Evolutionary conservation across 1,284 basidiomycete species (phyloP).

Genomic region (Ustilago esculenta): DNA sequence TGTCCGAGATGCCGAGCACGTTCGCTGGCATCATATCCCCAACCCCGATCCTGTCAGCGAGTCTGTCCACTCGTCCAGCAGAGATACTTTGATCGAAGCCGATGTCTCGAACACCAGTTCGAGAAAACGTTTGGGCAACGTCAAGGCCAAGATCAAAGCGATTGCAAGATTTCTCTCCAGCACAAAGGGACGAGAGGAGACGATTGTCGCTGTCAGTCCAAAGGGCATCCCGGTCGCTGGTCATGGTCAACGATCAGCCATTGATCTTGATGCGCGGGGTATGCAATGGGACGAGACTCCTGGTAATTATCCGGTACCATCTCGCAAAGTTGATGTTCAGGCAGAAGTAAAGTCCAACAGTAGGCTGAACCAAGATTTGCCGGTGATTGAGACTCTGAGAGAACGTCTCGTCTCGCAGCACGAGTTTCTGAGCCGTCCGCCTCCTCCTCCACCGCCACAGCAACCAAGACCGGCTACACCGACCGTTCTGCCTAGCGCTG

Average conservation of each 20-base stretch:
- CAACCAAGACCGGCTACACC: neutral
- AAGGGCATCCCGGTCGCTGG: constrained; percentile 16
- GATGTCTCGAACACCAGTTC: constrained; percentile 4
- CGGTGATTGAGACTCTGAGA: constrained; percentile 11
- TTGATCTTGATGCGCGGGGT: too few relatives aligned
- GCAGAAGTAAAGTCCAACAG: neutral
- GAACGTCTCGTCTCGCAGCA: constrained; percentile 13
- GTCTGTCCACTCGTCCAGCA: constrained; percentile 6
- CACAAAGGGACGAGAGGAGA: constrained; percentile 3
- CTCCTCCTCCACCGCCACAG: constrained; percentile 8
- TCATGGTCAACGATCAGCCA: neutral
- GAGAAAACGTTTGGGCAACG: constrained; percentile 6
- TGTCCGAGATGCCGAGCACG: constrained; percentile 20
- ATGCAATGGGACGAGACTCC: too few relatives aligned
- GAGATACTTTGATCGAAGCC: constrained; percentile 17
- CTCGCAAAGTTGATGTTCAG: neutral
- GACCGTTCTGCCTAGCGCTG: constrained; percentile 1
- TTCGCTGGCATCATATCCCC: constrained; percentile 15
- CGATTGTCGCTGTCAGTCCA: neutral
- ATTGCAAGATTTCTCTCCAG: constrained; percentile 13
- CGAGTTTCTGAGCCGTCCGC: neutral
- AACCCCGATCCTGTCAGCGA: constrained; percentile 5
- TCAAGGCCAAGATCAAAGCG: constrained; percentile 31
- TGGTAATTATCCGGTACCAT: neutral
- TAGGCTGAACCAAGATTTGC: neutral